Conservation (phyloP, 2,329 filamentous ascomycete species). For the Nemania sp. region DNA sequence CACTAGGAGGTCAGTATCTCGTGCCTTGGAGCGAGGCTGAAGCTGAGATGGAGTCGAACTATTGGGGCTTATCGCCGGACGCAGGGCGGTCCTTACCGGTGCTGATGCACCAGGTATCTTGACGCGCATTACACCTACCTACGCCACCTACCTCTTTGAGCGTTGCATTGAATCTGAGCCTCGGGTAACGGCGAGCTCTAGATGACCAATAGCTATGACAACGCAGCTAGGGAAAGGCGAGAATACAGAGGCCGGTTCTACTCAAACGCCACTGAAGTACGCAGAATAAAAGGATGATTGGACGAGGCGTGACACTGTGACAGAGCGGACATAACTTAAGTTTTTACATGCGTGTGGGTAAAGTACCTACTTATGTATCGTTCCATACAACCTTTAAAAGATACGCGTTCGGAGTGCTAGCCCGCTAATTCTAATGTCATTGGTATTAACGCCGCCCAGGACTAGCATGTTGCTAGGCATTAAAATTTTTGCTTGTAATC, state of each 20-base stretch:
- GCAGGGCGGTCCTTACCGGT: slow-evolving; percentile 16
- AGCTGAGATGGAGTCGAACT: slow-evolving; percentile 13
- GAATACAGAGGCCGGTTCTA: slow-evolving; percentile 3
- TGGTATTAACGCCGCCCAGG: too few relatives aligned
- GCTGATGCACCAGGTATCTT: slow-evolving; percentile 2
- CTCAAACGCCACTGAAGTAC: background rate
- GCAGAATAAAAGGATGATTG: too few relatives aligned
- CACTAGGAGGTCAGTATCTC: background rate
- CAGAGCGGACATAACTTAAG: too few relatives aligned
- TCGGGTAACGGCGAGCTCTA: slow-evolving; percentile 8
- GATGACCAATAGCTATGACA: slow-evolving; percentile 8
- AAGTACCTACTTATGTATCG: too few relatives aligned
- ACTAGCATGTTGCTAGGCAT: too few relatives aligned
- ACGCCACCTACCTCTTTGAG: too few relatives aligned
- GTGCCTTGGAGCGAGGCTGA: slow-evolving; percentile 19
- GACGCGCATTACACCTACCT: background rate
- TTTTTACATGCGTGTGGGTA: too few relatives aligned
- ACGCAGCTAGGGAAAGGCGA: slow-evolving; percentile 7
- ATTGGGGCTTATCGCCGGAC: slow-evolving; percentile 19
- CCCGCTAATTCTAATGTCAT: background rate
- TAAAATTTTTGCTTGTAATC: too few relatives aligned
- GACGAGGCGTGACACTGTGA: too few relatives aligned
- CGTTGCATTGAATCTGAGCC: slow-evolving; percentile 26
- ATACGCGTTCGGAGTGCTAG: too few relatives aligned
- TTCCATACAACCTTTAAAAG: too few relatives aligned